Percentiles rank a stretch among this genome's conserved stretches.
Evolutionary conservation across 306 rosid genomes (phyloP).

Genomic region (Cucurbita ficifolia): DNA sequence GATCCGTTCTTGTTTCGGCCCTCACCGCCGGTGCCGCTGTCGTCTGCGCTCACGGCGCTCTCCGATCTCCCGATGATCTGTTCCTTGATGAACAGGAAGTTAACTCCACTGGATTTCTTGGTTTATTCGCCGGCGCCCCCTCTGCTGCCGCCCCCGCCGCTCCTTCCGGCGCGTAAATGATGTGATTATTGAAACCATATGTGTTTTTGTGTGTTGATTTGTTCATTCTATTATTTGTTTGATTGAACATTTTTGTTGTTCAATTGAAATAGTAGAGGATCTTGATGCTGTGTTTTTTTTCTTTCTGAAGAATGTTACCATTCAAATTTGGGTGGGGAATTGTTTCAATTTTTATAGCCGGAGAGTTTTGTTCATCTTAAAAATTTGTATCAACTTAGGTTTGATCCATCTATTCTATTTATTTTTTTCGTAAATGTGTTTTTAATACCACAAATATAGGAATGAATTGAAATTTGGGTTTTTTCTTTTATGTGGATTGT

Average conservation of each 20-base stretch:
- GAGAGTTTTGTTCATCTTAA: too few relatives aligned
- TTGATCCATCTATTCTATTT: not conserved
- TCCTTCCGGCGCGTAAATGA: slow-evolving; percentile 34
- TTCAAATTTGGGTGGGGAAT: not conserved
- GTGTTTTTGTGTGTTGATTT: not conserved
- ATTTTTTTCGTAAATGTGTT: too few relatives aligned
- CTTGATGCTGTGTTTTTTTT: not conserved
- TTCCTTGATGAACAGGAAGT: slow-evolving; percentile 63
- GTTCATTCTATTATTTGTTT: not conserved
- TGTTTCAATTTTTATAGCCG: not conserved
- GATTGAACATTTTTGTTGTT: not conserved
- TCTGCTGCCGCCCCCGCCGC: slow-evolving; percentile 29
- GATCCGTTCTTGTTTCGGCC: slow-evolving; percentile 60
- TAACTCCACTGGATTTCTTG: slow-evolving; percentile 42
- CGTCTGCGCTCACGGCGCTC: slow-evolving; percentile 64
- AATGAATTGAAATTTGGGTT: too few relatives aligned
- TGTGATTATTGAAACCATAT: not conserved
- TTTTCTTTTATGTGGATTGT: too few relatives aligned
- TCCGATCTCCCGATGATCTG: slow-evolving; percentile 79
- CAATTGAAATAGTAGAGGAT: not conserved
- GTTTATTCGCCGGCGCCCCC: slow-evolving; percentile 47
- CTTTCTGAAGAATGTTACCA: not conserved
- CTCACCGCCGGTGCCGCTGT: slow-evolving; percentile 42
- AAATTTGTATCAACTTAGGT: not conserved
- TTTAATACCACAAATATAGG: too few relatives aligned